Evolutionary conservation across 2,329 filamentous ascomycete species (phyloP), one percentile per base, ranked within the genome.

Genomic region (Penicillium oxalicum): DNA sequence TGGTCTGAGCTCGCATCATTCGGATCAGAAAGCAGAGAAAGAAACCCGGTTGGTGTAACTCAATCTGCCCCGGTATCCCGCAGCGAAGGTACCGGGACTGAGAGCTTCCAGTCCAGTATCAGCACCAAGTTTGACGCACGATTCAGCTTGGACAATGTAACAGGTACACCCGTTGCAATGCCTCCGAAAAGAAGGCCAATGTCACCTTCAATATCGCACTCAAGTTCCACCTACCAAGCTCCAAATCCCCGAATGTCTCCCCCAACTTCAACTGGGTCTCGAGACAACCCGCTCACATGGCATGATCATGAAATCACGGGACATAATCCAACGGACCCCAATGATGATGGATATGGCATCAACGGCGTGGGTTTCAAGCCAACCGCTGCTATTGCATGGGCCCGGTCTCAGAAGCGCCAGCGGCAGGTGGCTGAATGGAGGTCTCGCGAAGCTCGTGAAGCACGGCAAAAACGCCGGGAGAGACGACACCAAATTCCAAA

Each of bases 281-380:
- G 49, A 11, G 64, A 67, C 44, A 60, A 68, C 45, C 58, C 68
- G 9, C 57, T 71, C 41, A 71, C 69, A 49, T 84, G 81, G 81
- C 76, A 77, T 58, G 77, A 81, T 54, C 72, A 73, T 34, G 81
- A 84, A 60, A 83, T 84, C 58, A 84, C 81, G 4, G 80, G 80
- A 11, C 78, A 83, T 57, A 72, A 78, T 44, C 73, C 74, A 3
- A 72, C 68, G 4, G 77, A 81, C 46, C 77, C 77, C 5, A 76
- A 75, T 35, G 81, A 83, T 58, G 81, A 84, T 61, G 80, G 81
- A 3, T 78, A 79, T 47, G 81, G 81, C 4, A 76, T 84, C 53
- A 83, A 84, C 57, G 81, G 81, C 1, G 74, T 84, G 48, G 81
- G 81, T 0, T 84, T 83, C 63, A 75, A 74, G 50, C 81, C 81